A percentile compares a stretch with the other conserved stretches of the same genome.
These are phyloP conservation scores for Radiomyces spectabilis DNA, from an alignment of 192 early-diverging fungal species.

Conservation along the genomic window DNA sequence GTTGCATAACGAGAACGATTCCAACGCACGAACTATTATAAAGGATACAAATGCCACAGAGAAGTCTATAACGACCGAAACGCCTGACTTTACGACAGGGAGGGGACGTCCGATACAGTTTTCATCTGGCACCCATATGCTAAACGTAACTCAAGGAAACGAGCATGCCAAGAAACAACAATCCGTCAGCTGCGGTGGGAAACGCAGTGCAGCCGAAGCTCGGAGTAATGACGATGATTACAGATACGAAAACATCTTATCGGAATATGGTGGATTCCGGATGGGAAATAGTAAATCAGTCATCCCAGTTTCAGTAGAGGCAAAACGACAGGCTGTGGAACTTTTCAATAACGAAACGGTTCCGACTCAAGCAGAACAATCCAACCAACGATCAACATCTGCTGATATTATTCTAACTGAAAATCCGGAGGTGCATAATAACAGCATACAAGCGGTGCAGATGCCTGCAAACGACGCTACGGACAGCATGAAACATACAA, in stretches of 20 bases:
- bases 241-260: not conserved
- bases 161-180: not conserved
- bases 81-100: not conserved
- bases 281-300: not conserved
- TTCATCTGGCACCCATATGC: not conserved
- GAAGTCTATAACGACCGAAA: not conserved
- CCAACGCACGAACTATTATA: too few species aligned
- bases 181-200: not conserved
- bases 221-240: too few species aligned
- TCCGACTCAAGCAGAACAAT: not conserved
- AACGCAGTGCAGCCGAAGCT: too few species aligned
- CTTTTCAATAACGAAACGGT: not conserved
- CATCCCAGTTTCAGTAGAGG: slow-evolving; percentile 1
- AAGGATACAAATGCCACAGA: too few species aligned
- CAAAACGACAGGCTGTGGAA: not conserved
- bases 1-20: too few species aligned
- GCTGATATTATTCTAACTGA: not conserved
- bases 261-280: slow-evolving; percentile 2
- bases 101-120: not conserved
- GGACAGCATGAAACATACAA: not conserved
- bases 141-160: not conserved
- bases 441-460: not conserved
- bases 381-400: not conserved
- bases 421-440: not conserved
- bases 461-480: not conserved